phyloP scores from a whole-genome alignment of 1,139 yeast genomes.

The Yamadazyma epiphylla region DNA sequence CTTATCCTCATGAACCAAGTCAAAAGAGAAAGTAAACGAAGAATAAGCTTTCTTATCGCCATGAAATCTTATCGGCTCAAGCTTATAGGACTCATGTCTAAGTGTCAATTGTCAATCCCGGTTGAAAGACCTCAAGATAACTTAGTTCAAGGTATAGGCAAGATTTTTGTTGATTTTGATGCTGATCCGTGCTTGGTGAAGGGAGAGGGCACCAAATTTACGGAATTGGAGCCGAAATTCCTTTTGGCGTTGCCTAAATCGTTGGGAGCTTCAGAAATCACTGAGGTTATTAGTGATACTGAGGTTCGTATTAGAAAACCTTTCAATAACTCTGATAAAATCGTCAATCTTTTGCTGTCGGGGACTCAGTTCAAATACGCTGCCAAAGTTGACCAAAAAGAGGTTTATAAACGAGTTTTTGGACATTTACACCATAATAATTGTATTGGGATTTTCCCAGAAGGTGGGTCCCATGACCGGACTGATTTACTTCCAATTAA shows the following conservation, averaged over 20 bases:
- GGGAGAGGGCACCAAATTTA: slow-evolving; percentile 70
- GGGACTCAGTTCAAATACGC: slow-evolving; percentile 75
- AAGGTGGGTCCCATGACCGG: slow-evolving; percentile 58
- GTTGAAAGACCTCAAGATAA: slow-evolving; percentile 91
- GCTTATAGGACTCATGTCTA: slow-evolving; percentile 73
- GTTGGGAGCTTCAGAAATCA: slow-evolving; percentile 73
- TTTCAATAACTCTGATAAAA: slow-evolving; percentile 52
- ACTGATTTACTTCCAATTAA: slow-evolving; percentile 39
- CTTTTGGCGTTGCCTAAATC: slow-evolving; percentile 75
- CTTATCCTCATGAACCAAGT: slow-evolving; percentile 80
- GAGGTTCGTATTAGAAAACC: slow-evolving; percentile 70
- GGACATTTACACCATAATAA: slow-evolving; percentile 74
- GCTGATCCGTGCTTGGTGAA: slow-evolving; percentile 43
- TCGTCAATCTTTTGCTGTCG: slow-evolving; percentile 34
- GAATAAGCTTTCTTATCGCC: slow-evolving; percentile 77
- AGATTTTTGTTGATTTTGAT: slow-evolving; percentile 49
- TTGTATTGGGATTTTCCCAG: slow-evolving; percentile 94
- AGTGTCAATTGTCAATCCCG: slow-evolving; percentile 78
- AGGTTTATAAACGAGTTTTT: slow-evolving; percentile 79
- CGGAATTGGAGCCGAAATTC: slow-evolving; percentile 60
- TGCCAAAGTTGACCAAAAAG: slow-evolving; percentile 77
- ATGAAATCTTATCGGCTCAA: slow-evolving; percentile 67
- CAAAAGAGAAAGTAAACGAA: slow-evolving; percentile 61
- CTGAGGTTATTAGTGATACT: slow-evolving; percentile 68
- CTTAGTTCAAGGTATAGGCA: slow-evolving; percentile 58